Evolutionary conservation across 78 protist species (phyloP), one percentile per base, ranked within the genome.

Genomic region (Dictyostelium brefeldianum): DNA sequence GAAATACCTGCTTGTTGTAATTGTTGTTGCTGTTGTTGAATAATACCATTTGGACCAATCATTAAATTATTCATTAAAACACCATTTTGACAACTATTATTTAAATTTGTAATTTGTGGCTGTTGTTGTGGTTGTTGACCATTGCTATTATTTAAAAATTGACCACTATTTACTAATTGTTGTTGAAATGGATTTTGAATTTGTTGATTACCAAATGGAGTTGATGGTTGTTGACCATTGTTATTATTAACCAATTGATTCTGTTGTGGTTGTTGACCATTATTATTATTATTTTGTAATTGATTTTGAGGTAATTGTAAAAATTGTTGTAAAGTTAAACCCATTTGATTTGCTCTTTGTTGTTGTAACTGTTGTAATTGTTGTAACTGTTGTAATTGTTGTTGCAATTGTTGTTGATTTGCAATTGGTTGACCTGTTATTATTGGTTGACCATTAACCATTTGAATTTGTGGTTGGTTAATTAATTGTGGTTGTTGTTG

Each of bases 151-250:
- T 59, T 59, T 22, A 14, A 59, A 59, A 59, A 59, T 59, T 59
- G 69, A 22, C 69, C 69, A 59, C 69, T 59, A 22, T 59, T 59
- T 59, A 10, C 69, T 8, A 59, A 59, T 22, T 59, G 69, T 59
- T 59, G 69, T 59, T 59, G 69, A 31, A 59, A 59, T 20, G 69
- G 69, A 8, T 59, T 59, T 22, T 59, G 69, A 59, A 59, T 59
- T 59, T 59, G 69, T 1, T 59, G n/a, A 59, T 14, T 59, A 53
- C 59, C 59, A 59, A 59, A 59, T 59, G 69, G 69, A n/a, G 69
- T 59, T 29, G 25, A 20, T n/a, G 69, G 69, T 9, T 59, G 69
- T 36, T 36, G 43, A 36, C 43, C 43, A 36, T 2, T 2, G 2
- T 36, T 36, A 36, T 36, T 36, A 59, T 59, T 59, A 22, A 59